These are phyloP conservation scores for Chlorencoelia australis DNA, from an alignment of 2,329 filamentous ascomycete species.

Conservation along the genomic window DNA sequence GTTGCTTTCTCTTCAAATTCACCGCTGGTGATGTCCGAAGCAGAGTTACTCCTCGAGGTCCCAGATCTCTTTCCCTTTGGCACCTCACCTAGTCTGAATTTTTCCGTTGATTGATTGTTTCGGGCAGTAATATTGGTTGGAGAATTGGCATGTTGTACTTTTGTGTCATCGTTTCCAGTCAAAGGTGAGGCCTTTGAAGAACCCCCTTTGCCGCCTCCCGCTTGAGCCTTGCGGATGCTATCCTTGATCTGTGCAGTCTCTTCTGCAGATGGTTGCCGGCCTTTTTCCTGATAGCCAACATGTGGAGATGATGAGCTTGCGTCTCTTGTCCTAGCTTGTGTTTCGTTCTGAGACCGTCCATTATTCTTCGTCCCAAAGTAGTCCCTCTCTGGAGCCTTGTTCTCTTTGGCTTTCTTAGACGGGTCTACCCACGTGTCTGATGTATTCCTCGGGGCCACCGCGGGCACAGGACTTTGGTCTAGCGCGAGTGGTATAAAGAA, in stretches of 20 bases:
- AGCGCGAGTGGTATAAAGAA: conserved; percentile 70
- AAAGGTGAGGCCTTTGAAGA: conserved; percentile 19
- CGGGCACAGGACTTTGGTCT: conserved; percentile 53
- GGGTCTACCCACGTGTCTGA: conserved; percentile 38
- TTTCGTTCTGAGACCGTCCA: conserved; percentile 30
- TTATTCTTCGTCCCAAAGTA: conserved; percentile 45
- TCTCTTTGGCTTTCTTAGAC: conserved; percentile 30
- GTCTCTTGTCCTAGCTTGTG: conserved; percentile 22
- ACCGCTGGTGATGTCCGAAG: conserved; percentile 28
- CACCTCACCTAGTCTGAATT: conserved; percentile 73
- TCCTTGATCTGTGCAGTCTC: conserved; percentile 39
- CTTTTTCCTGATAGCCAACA: conserved; percentile 84
- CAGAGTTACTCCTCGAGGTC: conserved; percentile 26
- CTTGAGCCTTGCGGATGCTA: conserved; percentile 33
- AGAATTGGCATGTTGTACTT: conserved; percentile 22
- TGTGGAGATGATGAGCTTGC: conserved; percentile 58
- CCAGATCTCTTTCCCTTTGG: conserved; percentile 52
- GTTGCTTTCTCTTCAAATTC: conserved; percentile 31
- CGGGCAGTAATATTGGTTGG: conserved; percentile 24
- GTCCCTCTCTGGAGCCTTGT: conserved; percentile 36
- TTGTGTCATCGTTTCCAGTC: conserved; percentile 20
- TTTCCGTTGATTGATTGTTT: conserved; percentile 36
- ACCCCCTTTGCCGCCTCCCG: conserved; percentile 14
- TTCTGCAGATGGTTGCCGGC: conserved; percentile 53
- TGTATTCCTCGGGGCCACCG: conserved; percentile 42